A percentile compares a stretch with the other conserved stretches of the same genome.
Evolutionary conservation across 83 land plant genomes (phyloP).

Genomic region (Diphasiastrum complanatum): DNA sequence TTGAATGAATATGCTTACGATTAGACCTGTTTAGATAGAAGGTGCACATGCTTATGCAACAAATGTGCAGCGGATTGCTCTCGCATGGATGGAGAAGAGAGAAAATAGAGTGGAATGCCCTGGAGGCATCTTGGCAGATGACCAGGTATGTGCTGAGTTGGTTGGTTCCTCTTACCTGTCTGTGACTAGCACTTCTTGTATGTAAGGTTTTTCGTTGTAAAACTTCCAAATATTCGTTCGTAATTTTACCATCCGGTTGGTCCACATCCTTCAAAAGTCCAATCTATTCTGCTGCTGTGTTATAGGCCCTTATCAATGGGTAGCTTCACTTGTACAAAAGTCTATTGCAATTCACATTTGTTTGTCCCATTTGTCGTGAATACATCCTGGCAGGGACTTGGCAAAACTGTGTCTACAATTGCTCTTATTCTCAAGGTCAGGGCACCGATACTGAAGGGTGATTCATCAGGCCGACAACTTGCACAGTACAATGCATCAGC

Average conservation of each 20-base stretch:
- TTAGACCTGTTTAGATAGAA: background rate
- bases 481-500: constrained; percentile 41
- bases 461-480: constrained; percentile 15
- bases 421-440: constrained; percentile 76
- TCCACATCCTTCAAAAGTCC: background rate
- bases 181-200: background rate
- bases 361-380: too few species aligned
- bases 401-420: constrained; percentile 89
- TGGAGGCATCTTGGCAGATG: constrained; percentile 98
- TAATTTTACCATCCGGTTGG: background rate
- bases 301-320: background rate
- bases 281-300: background rate
- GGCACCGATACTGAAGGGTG: constrained; percentile 29
- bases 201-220: background rate
- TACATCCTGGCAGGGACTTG: constrained; percentile 80
- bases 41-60: background rate
- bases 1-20: background rate
- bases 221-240: background rate
- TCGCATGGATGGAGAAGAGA: constrained; percentile 91
- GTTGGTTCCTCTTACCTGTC: background rate
- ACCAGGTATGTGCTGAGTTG: constrained; percentile 54
- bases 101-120: constrained; percentile 59
- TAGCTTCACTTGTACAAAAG: background rate
- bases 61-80: constrained; percentile 72
- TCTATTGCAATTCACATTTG: background rate